These are phyloP conservation scores for Allium sativum DNA, from an alignment of 106 monocot species.

Conservation along the genomic window DNA sequence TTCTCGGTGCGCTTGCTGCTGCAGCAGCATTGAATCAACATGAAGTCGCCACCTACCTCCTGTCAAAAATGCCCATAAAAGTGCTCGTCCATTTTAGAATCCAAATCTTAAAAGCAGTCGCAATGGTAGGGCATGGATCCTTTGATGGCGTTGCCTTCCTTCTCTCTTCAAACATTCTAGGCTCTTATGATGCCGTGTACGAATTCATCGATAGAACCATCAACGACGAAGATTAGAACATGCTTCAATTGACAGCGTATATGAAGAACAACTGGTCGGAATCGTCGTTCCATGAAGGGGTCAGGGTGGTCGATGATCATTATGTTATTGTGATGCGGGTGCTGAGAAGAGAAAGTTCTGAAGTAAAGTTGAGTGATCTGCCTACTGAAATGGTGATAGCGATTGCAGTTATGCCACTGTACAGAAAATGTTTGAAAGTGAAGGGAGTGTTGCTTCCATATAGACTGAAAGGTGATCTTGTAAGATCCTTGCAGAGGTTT, in stretches of 20 bases:
- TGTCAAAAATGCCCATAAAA: constrained; percentile 65
- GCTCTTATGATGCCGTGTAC: constrained; percentile 67
- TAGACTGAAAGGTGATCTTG: constrained; percentile 67
- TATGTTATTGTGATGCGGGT: constrained; percentile 68
- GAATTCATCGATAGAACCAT: constrained; percentile 71
- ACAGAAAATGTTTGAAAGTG: constrained; percentile 51
- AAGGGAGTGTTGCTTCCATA: constrained; percentile 58
- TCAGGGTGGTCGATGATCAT: constrained; percentile 39
- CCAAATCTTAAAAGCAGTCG: constrained; percentile 73
- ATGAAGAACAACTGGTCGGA: constrained; percentile 78
- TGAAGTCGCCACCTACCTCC: constrained; percentile 46
- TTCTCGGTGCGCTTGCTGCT: constrained; percentile 78
- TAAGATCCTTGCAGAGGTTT: constrained; percentile 52
- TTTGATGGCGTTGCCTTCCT: constrained; percentile 76
- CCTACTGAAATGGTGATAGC: constrained; percentile 45
- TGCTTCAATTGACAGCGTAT: constrained; percentile 42
- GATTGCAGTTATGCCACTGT: constrained; percentile 69
- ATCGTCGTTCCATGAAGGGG: constrained; percentile 45
- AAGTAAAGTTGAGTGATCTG: constrained; percentile 49
- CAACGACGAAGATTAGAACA: background rate
- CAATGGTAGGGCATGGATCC: constrained; percentile 44
- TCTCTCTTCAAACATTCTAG: constrained; percentile 59
- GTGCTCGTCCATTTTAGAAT: constrained; percentile 63
- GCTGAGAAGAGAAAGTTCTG: constrained; percentile 41
- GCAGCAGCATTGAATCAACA: constrained; percentile 70